A percentile compares a stretch with the other conserved stretches of the same genome.
These are phyloP conservation scores for Isoetes engelmannii DNA, from an alignment of 83 land plant genomes.

Conservation along the genomic window DNA sequence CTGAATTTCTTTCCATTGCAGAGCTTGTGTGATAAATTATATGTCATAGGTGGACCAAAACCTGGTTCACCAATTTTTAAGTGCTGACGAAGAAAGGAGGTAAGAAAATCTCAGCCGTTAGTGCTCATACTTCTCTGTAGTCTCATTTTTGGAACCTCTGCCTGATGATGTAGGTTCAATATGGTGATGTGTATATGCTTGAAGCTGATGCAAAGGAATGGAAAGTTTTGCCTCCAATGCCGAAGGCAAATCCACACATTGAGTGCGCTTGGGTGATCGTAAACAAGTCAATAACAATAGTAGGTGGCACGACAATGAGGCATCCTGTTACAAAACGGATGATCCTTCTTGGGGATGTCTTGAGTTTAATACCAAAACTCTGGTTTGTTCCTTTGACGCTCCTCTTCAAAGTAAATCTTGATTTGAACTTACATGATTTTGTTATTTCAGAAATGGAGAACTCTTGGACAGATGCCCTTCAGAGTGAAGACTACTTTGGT, in stretches of 20 bases:
- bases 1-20: slow-evolving; percentile 22
- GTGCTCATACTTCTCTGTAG: not conserved
- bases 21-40: slow-evolving; percentile 80
- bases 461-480: slow-evolving; percentile 74
- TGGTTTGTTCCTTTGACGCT: slow-evolving; percentile 33
- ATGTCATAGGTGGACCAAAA: slow-evolving; percentile 93
- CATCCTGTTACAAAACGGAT: slow-evolving; percentile 81
- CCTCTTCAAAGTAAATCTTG: too few species aligned
- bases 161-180: slow-evolving; percentile 54
- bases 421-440: not conserved
- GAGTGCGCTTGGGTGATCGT: slow-evolving; percentile 92
- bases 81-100: slow-evolving; percentile 84
- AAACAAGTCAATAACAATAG: slow-evolving; percentile 67
- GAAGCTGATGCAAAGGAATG: slow-evolving; percentile 58
- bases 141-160: not conserved
- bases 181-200: slow-evolving; percentile 84
- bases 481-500: slow-evolving; percentile 80
- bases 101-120: slow-evolving; percentile 15
- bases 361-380: slow-evolving; percentile 55
- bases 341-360: slow-evolving; percentile 81
- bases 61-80: slow-evolving; percentile 96
- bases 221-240: slow-evolving; percentile 69
- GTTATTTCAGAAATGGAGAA: slow-evolving; percentile 65
- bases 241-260: slow-evolving; percentile 85
- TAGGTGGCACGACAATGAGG: slow-evolving; percentile 88